phyloP scores from a whole-genome alignment of 2,329 filamentous ascomycete genomes.

The Cercospora sp. region DNA sequence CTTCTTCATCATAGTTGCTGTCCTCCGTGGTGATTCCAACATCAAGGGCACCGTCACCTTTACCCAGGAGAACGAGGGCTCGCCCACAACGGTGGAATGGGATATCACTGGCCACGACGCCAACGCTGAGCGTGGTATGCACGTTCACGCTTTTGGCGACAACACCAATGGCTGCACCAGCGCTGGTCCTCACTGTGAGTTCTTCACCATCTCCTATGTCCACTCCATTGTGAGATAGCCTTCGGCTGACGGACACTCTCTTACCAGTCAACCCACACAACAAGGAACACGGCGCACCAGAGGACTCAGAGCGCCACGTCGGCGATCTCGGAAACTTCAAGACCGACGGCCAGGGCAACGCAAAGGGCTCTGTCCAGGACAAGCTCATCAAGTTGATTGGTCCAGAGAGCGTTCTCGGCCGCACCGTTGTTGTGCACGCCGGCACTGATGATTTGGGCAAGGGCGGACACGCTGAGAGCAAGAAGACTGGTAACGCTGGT shows the following conservation, averaged over 20 bases:
- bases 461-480: constrained; percentile 88
- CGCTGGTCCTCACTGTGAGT: constrained; percentile 92
- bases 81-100: constrained; percentile 84
- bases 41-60: constrained; percentile 91
- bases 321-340: constrained; percentile 97
- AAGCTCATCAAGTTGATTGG: constrained; percentile 92
- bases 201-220: neutral
- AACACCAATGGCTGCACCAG: constrained; percentile 99
- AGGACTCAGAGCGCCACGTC: constrained; percentile 84
- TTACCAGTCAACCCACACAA: constrained; percentile 86
- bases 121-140: constrained; percentile 96
- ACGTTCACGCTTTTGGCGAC: constrained; percentile 98
- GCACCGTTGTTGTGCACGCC: constrained; percentile 90
- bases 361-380: constrained; percentile 77
- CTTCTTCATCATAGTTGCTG: constrained; percentile 66
- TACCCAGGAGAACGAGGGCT: constrained; percentile 81
- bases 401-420: constrained; percentile 89
- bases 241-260: neutral
- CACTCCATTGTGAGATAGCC: neutral
- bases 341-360: constrained; percentile 89
- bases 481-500: constrained; percentile 98
- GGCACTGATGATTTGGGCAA: constrained; percentile 97
- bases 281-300: constrained; percentile 88
- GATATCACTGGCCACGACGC: constrained; percentile 89
- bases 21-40: constrained; percentile 97